A percentile compares a stretch with the other conserved stretches of the same genome.
phyloP scores from a whole-genome alignment of 73 alveolate genomes.

The Blepharisma japonicum region DNA sequence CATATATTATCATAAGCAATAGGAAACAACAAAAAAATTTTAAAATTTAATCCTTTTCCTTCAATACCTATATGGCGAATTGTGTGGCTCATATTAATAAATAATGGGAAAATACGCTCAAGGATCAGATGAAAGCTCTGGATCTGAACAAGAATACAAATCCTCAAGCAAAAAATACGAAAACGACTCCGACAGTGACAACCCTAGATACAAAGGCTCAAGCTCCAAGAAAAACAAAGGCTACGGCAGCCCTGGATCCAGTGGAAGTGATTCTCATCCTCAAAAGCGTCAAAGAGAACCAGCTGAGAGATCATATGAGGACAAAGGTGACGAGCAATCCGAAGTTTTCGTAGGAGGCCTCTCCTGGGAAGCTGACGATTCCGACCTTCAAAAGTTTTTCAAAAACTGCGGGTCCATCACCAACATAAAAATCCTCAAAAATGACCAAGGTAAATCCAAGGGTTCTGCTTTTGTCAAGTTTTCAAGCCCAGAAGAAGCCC shows the following conservation, averaged over 20 bases:
- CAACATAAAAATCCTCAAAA: slow-evolving; percentile 33
- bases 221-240: slow-evolving; percentile 32
- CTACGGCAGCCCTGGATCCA: slow-evolving; percentile 8
- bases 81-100: too few relatives aligned
- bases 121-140: too few relatives aligned
- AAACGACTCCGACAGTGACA: slow-evolving; percentile 27
- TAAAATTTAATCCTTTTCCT: too few relatives aligned
- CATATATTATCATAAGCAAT: too few relatives aligned
- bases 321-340: background rate
- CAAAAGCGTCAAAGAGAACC: background rate
- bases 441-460: slow-evolving; percentile 38
- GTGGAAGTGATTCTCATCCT: background rate
- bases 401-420: slow-evolving; percentile 43
- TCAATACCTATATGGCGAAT: too few relatives aligned
- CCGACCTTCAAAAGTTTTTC: slow-evolving; percentile 35
- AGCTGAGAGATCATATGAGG: background rate
- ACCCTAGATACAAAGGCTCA: slow-evolving; percentile 27
- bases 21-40: too few relatives aligned
- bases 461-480: slow-evolving; percentile 54
- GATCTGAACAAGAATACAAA: too few relatives aligned
- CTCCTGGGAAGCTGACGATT: slow-evolving; percentile 44
- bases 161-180: background rate
- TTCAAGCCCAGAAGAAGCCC: slow-evolving; percentile 44
- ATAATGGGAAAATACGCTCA: too few relatives aligned
- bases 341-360: slow-evolving; percentile 57